Percentiles rank a stretch among this genome's conserved stretches.
phyloP scores from a whole-genome alignment of 345 rosid species.

The Eucalyptus erythrocorys region DNA sequence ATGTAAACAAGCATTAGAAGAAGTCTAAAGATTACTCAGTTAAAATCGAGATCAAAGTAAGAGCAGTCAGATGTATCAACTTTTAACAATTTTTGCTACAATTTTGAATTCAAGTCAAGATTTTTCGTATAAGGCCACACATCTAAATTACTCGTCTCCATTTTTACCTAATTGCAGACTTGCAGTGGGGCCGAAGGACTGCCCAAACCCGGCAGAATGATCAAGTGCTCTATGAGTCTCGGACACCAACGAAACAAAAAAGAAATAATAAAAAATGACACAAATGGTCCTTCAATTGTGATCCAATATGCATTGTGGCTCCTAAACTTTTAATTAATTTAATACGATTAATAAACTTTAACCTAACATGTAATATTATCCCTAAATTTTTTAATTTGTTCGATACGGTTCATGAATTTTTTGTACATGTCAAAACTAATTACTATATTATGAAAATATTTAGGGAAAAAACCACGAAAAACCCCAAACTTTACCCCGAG shows the following conservation, averaged over 20 bases:
- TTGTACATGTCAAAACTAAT: background rate
- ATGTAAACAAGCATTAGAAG: background rate
- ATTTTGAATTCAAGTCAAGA: background rate
- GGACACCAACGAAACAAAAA: background rate
- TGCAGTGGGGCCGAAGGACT: background rate
- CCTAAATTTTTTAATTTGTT: background rate
- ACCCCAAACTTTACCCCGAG: no score
- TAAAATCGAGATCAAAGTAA: background rate
- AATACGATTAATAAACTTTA: background rate
- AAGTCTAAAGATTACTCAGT: background rate
- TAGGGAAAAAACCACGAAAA: no score
- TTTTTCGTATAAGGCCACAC: background rate
- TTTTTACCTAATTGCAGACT: background rate
- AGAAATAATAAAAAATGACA: background rate
- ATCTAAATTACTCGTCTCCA: background rate
- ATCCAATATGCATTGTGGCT: background rate
- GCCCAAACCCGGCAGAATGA: background rate
- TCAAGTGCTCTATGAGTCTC: background rate
- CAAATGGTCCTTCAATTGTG: background rate
- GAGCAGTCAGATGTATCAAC: background rate
- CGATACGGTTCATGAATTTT: background rate
- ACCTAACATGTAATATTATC: accelerated
- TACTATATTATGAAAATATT: no score
- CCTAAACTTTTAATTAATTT: accelerated
- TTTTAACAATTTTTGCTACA: background rate